Conservation (phyloP, 1,284 basidiomycete genomes). For the Inonotus obliquus region DNA sequence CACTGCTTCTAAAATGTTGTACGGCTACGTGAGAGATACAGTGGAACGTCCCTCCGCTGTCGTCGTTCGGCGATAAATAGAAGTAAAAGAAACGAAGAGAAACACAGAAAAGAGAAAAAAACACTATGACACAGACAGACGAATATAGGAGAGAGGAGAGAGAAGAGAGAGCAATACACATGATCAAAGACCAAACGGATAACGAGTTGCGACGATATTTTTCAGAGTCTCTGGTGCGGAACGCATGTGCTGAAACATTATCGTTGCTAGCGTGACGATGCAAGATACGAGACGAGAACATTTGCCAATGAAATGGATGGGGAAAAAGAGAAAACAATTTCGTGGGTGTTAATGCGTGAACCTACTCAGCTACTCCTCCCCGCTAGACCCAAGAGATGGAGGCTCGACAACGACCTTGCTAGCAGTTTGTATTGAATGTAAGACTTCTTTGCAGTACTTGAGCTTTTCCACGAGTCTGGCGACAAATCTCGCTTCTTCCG, state of each 20-base stretch:
- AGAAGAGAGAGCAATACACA: not conserved
- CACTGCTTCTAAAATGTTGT: not conserved
- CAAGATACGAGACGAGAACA: not conserved
- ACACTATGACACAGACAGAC: not conserved
- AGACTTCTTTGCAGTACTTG: constrained; percentile 77
- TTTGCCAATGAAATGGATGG: not conserved
- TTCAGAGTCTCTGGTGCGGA: not conserved
- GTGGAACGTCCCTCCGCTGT: not conserved
- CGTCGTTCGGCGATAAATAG: not conserved
- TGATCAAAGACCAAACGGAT: not conserved
- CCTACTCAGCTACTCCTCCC: not conserved
- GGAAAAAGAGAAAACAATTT: not conserved
- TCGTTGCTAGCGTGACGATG: not conserved
- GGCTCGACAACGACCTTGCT: constrained; percentile 1
- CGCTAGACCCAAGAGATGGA: constrained; percentile 4
- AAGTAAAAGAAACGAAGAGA: not conserved
- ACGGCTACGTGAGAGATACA: not conserved
- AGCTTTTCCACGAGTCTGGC: constrained; percentile 70
- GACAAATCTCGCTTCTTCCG: constrained; percentile 54
- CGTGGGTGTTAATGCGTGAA: not conserved
- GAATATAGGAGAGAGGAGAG: not conserved
- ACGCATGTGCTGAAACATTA: not conserved
- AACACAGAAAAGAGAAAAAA: not conserved
- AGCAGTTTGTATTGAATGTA: constrained; percentile 54
- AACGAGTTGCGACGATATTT: not conserved